Percentiles rank a stretch among this genome's conserved stretches.
phyloP scores from a whole-genome alignment of 2,329 filamentous ascomycete species.

The Colletotrichum tofieldiae region DNA sequence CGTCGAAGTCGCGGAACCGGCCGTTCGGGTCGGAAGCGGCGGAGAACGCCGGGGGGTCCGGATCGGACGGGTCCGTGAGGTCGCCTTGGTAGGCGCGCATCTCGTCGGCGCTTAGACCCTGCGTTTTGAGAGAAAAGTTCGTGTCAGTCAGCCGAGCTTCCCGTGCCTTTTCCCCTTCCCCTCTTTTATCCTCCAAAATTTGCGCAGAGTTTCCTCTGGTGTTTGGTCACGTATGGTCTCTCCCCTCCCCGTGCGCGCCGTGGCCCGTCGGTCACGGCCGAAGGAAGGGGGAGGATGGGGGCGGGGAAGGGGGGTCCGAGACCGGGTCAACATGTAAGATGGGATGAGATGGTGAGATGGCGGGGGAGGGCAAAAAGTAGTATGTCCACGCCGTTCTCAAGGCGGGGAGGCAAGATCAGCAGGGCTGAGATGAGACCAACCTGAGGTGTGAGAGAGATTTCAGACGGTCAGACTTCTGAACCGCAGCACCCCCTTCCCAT shows the following conservation, averaged over 20 bases:
- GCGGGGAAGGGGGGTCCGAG: background rate
- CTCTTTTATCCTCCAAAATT: background rate
- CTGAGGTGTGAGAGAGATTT: slow-evolving; percentile 20
- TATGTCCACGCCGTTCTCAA: slow-evolving; percentile 15
- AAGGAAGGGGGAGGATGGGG: background rate
- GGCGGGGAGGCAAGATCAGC: slow-evolving; percentile 15
- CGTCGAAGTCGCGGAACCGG: slow-evolving; percentile 79
- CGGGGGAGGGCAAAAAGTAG: background rate
- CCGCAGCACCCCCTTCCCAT: background rate
- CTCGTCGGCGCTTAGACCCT: slow-evolving; percentile 66
- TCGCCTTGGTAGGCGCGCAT: slow-evolving; percentile 73
- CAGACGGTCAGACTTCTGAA: slow-evolving; percentile 9
- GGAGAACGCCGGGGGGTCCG: slow-evolving; percentile 69
- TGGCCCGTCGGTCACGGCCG: slow-evolving; percentile 12
- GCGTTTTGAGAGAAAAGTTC: background rate
- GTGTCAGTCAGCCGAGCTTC: slow-evolving; percentile 26
- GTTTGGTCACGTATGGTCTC: slow-evolving; percentile 4
- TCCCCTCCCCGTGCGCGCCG: slow-evolving; percentile 12
- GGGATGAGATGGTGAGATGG: slow-evolving; percentile 22
- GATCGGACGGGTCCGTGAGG: slow-evolving; percentile 63
- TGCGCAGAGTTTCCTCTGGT: slow-evolving; percentile 17
- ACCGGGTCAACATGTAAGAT: background rate
- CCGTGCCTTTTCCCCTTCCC: background rate
- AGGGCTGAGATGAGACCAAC: slow-evolving; percentile 40
- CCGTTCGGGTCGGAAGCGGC: slow-evolving; percentile 66